phyloP scores from a whole-genome alignment of 202 grass and related monocot genomes.

The Digitaria exilis region DNA sequence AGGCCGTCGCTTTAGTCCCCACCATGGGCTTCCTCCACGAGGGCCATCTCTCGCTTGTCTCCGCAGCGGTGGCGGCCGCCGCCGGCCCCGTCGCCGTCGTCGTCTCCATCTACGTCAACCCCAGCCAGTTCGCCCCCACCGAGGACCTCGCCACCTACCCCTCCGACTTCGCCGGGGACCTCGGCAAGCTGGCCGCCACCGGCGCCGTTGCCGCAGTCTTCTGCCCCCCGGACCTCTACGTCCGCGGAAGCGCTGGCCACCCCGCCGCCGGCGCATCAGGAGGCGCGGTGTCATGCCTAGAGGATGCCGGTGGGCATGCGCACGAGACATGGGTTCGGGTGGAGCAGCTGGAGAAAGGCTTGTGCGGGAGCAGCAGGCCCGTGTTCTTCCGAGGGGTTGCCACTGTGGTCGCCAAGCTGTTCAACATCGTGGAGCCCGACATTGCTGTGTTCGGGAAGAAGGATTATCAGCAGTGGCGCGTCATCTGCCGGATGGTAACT shows the following conservation, averaged over 20 bases:
- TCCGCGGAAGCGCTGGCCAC: conserved; percentile 21
- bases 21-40: conserved; percentile 92
- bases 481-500: conserved; percentile 82
- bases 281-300: conserved; percentile 52
- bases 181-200: conserved; percentile 66
- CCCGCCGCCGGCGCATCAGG: neutral
- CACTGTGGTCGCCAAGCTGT: conserved; percentile 80
- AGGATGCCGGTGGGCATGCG: conserved; percentile 43
- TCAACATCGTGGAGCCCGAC: conserved; percentile 85
- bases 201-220: conserved; percentile 68
- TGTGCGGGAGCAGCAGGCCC: conserved; percentile 79
- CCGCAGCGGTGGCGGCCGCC: conserved; percentile 36
- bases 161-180: conserved; percentile 67
- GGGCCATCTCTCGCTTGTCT: conserved; percentile 82
- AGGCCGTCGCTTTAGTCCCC: conserved; percentile 62
- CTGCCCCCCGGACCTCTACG: conserved; percentile 67
- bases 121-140: conserved; percentile 75
- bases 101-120: conserved; percentile 92
- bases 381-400: conserved; percentile 85
- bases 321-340: conserved; percentile 88
- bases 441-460: conserved; percentile 86
- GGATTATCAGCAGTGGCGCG: conserved; percentile 92
- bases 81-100: conserved; percentile 54
- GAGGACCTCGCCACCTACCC: conserved; percentile 84
- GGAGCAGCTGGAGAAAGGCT: conserved; percentile 68